phyloP scores from a whole-genome alignment of 345 rosid species.

The Iberis pinnata region DNA sequence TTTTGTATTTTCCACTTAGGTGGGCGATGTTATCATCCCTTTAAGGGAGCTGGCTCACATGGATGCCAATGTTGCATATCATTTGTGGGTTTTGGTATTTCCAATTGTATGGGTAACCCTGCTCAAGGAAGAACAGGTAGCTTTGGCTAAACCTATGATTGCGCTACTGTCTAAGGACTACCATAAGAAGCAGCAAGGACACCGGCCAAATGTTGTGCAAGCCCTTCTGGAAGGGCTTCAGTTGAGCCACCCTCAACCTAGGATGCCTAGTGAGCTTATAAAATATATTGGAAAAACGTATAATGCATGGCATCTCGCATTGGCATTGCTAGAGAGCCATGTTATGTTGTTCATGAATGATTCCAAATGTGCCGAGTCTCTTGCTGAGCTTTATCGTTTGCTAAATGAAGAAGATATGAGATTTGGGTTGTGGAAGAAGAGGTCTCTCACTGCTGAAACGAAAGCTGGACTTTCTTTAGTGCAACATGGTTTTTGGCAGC shows the following conservation, averaged over 20 bases:
- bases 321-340: conserved; percentile 92
- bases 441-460: conserved; percentile 89
- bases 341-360: conserved; percentile 88
- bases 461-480: conserved; percentile 93
- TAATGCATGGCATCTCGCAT: conserved; percentile 95
- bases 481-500: conserved; percentile 99
- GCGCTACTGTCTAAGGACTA: conserved; percentile 78
- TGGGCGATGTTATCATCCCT: conserved; percentile 81
- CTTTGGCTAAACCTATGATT: conserved; percentile 87
- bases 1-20: conserved; percentile 38
- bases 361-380: conserved; percentile 82
- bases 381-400: conserved; percentile 91
- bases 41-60: conserved; percentile 91
- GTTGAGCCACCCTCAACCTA: conserved; percentile 97
- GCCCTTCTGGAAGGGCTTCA: conserved; percentile 98
- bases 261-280: conserved; percentile 97
- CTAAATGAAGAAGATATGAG: conserved; percentile 99
- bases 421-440: conserved; percentile 96
- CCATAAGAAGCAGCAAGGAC: conserved; percentile 93
- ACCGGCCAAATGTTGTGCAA: conserved; percentile 97
- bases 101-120: conserved; percentile 97
- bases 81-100: conserved; percentile 96
- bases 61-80: conserved; percentile 94
- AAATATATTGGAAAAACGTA: conserved; percentile 93
- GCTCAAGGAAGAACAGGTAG: conserved; percentile 77